Evolutionary conservation across 108 stramenopile genomes (phyloP).

Genomic region (Bacterosira constricta): DNA sequence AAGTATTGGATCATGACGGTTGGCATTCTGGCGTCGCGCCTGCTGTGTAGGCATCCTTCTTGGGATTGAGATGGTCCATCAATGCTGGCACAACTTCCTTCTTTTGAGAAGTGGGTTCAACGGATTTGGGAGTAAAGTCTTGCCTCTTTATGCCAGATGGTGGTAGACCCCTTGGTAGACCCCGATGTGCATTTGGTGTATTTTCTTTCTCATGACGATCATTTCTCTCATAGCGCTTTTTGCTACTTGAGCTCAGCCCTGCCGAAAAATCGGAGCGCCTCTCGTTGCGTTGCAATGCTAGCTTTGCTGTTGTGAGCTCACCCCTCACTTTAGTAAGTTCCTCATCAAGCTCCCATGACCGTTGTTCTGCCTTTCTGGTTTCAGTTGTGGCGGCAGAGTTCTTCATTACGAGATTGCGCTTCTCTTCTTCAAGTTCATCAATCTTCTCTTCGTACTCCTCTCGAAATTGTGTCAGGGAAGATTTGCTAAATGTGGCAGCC

Average conservation of each 20-base stretch:
- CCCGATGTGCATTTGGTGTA: slow-evolving; percentile 27
- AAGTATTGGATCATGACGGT: slow-evolving; percentile 43
- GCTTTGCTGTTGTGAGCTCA: slow-evolving; percentile 67
- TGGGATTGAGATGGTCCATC: slow-evolving; percentile 29
- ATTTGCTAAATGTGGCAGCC: slow-evolving; percentile 36
- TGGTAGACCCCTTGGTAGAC: slow-evolving; percentile 12
- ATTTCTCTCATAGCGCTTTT: background rate
- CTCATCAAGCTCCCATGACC: slow-evolving; percentile 74
- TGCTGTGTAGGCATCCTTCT: background rate
- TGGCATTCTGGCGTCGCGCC: slow-evolving; percentile 31
- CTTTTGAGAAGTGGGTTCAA: slow-evolving; percentile 5
- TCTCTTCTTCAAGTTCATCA: slow-evolving; percentile 72
- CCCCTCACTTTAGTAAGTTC: slow-evolving; percentile 65
- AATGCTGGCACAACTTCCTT: slow-evolving; percentile 13
- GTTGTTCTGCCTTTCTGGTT: slow-evolving; percentile 73
- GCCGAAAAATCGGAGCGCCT: slow-evolving; percentile 23
- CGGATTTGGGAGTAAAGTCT: slow-evolving; percentile 25
- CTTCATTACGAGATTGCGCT: slow-evolving; percentile 82
- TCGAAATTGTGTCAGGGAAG: slow-evolving; percentile 63
- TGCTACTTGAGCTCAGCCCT: slow-evolving; percentile 29
- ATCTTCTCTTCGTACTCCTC: slow-evolving; percentile 81
- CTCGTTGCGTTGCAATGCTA: slow-evolving; percentile 62
- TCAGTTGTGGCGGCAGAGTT: slow-evolving; percentile 76
- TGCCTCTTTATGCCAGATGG: slow-evolving; percentile 10
- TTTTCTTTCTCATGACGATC: slow-evolving; percentile 29